Evolutionary conservation across 441 rosid species (phyloP), one percentile per base, ranked within the genome.

Genomic region (Adansonia gregorii): DNA sequence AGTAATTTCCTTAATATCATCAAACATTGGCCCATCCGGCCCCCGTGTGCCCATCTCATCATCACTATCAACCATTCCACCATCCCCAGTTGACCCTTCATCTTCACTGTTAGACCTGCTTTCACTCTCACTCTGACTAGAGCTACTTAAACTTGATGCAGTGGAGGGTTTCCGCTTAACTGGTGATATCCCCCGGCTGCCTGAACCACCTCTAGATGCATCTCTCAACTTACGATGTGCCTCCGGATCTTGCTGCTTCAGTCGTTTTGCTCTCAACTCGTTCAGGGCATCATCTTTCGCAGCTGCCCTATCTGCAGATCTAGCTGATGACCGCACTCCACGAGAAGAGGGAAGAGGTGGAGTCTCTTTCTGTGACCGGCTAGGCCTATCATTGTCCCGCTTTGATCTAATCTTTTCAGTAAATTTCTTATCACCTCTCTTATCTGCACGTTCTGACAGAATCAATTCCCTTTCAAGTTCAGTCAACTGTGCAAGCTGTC

Each of bases 401-500:
- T 91, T 95, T 0, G 88, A 91, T 76, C 94, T 81, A 68, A 96
- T 88, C 59, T 88, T 93, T 87, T 94, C 97, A 39, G 92, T 92
- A 76, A 96, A 87, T 83, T 81, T 89, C 83, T 92, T 96, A 78
- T 96, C 98, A n/a, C 90, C 96, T 79, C 90, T 96, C 92, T 92
- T 96, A 76, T 93, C 97, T 8, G 97, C 96, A 63, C 98, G 88
- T 43, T 96, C 96, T 0, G 93, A 87, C 65, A 94, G 77, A 81
- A 94, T 94, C 97, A 93, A 81, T 87, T 96, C 99, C 82, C 99
- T 91, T 48, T 94, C 88, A 78, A 94, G 94, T 77, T 96, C 98
- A 8, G 91, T 87, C 97, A 94, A 82, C 75, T 90, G 89, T 7
- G 89, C 92, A 75, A 94, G 98, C 86, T 88, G 83, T 83, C 86